Evolutionary conservation across 140 eudicot genomes (phyloP).

Genomic region (Senecio squalidus): DNA sequence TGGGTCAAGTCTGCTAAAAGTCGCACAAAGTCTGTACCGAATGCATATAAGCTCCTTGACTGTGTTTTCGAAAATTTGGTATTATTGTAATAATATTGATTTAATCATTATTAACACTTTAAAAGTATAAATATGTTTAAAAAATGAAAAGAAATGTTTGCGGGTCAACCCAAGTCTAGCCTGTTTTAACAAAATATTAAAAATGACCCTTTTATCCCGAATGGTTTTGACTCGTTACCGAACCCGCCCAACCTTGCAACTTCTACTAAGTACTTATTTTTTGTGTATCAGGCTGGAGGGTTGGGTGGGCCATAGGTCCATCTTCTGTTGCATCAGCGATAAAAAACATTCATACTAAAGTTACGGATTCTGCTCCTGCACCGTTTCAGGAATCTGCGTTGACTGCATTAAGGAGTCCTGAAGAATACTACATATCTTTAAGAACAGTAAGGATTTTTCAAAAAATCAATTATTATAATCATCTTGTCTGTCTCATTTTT

Average conservation of each 20-base stretch:
- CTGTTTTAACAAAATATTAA: neutral
- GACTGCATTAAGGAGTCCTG: constrained; percentile 70
- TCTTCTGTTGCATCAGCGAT: constrained; percentile 77
- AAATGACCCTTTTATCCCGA: neutral
- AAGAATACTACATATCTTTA: constrained; percentile 48
- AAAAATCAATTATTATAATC: neutral
- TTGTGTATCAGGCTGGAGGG: constrained; percentile 80
- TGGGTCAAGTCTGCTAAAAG: neutral
- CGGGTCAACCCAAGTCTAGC: neutral
- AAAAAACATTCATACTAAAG: constrained; percentile 66
- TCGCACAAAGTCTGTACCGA: neutral
- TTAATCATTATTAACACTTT: neutral
- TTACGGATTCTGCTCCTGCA: constrained; percentile 98
- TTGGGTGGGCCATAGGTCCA: constrained; percentile 98
- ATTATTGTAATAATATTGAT: neutral
- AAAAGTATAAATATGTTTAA: neutral
- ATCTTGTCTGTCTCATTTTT: neutral
- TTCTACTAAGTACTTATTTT: neutral
- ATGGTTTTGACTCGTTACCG: neutral
- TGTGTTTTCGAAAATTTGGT: neutral
- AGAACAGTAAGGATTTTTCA: constrained; percentile 37
- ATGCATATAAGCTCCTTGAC: neutral
- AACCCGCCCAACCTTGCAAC: constrained; percentile 1
- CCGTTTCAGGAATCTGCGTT: constrained; percentile 99
- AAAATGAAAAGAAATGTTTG: too few species aligned